Percentiles rank a stretch among this genome's conserved stretches.
Conservation (phyloP, 305 asterid genomes). For the Striga hermonthica region DNA sequence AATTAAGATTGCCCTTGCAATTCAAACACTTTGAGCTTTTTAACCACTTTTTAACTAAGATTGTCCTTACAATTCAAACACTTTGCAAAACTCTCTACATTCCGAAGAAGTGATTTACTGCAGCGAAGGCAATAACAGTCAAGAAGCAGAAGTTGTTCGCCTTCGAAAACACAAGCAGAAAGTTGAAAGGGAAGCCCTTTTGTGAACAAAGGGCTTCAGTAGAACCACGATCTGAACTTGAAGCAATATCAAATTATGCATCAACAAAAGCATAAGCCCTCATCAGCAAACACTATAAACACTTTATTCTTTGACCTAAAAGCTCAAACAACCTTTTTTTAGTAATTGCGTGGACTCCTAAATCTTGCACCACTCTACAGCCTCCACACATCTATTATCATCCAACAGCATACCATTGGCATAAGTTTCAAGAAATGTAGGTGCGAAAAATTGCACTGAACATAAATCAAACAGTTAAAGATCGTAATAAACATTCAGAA, state of each 20-base stretch:
- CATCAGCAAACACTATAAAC: not conserved
- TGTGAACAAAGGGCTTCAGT: not conserved
- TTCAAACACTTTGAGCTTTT: not conserved
- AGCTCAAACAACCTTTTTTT: not conserved
- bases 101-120: not conserved
- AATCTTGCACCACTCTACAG: not conserved
- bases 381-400: not conserved
- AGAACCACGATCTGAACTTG: not conserved
- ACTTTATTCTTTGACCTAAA: not conserved
- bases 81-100: not conserved
- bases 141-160: not conserved
- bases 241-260: too few relatives aligned
- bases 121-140: not conserved
- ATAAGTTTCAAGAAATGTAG: not conserved
- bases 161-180: not conserved
- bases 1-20: not conserved
- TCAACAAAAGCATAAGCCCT: not conserved
- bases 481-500: constrained; percentile 2
- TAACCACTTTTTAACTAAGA: too few relatives aligned
- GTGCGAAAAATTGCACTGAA: not conserved
- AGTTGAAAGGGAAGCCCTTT: not conserved
- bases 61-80: too few relatives aligned
- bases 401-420: constrained; percentile 2
- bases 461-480: constrained; percentile 14
- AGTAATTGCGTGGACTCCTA: not conserved